Base-by-base conservation (phyloP, 257 asterid genomes). In the Scutellaria galericulata region DNA sequence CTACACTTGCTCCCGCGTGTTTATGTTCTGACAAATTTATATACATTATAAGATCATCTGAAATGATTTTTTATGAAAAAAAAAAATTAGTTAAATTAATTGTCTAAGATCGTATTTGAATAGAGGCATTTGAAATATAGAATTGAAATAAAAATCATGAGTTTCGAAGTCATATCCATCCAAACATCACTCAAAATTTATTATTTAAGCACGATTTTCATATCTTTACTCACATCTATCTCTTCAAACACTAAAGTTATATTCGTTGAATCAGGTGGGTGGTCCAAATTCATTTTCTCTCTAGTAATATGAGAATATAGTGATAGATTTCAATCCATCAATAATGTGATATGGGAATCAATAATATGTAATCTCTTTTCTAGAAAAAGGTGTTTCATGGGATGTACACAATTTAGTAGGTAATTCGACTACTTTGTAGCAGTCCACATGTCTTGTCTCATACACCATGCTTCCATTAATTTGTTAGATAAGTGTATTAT, bases 371-470 rank as follows among this genome's bases (percentile, higher is more conserved):
- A 24, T 55, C 56, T 27, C 18, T 13, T 68, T 68, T 68, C 39
- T 40, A 70, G 79, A 56, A 48, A 73, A 70, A 40, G 22, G 14
- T 73, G 73, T 78, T 50, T 54, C 66, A 54, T 62, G 62, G 71
- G 68, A 74, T n/a, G 76, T 64, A 63, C 72, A 62, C 70, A 68
- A 68, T 39, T 52, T 37, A 69, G 42, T 62, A 44, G 68, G 64
- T 53, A 37, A 59, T 24, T 24, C 2, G 71, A 40, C 53, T 15
- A 18, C 39, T 46, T 78, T 64, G 51, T 18, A 62, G 52, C 71
- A 72, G 31, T 59, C 79, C 86, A 75, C 77, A 76, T 79, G 70
- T 24, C 40, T 5, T 69, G 73, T 68, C 72, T 58, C 68, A 48
- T 47, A 62, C 63, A 22, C 74, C 64, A 47, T 70, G 59, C 68